Percentiles rank a stretch among this genome's conserved stretches.
Conservation (phyloP, 805 yeast species). For the Yamadazyma takamatsuzukensis region DNA sequence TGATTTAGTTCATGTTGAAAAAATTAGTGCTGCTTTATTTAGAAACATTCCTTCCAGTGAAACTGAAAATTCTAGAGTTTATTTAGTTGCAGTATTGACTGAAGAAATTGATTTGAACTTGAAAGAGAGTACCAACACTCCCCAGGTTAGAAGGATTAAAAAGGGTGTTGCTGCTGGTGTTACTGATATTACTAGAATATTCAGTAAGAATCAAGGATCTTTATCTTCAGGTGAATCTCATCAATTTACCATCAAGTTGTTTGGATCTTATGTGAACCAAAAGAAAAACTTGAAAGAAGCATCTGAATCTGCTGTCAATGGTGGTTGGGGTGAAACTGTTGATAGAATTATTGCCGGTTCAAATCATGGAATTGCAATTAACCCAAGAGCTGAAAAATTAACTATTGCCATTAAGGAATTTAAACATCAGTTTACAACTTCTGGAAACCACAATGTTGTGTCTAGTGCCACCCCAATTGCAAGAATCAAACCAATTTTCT, state of each 20-base stretch:
- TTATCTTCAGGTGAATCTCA: conserved; percentile 61
- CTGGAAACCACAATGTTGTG: conserved; percentile 6
- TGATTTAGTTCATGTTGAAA: conserved; percentile 54
- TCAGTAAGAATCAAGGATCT: conserved; percentile 61
- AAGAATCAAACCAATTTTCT: conserved; percentile 61
- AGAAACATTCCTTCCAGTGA: conserved; percentile 69
- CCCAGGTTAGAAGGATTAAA: conserved; percentile 45
- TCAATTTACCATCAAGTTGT: conserved; percentile 67
- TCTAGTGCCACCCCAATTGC: conserved; percentile 52
- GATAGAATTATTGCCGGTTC: conserved; percentile 77
- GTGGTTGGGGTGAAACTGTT: conserved; percentile 88
- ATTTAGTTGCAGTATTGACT: conserved; percentile 70
- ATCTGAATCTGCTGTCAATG: conserved; percentile 20
- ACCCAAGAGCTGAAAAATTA: conserved; percentile 74
- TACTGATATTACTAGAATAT: conserved; percentile 75
- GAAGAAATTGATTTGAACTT: conserved; percentile 55
- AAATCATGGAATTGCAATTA: conserved; percentile 70
- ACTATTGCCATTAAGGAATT: conserved; percentile 72
- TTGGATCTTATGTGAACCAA: conserved; percentile 59
- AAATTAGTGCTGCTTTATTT: conserved; percentile 75
- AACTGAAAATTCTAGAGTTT: conserved; percentile 61
- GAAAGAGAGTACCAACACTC: conserved; percentile 23
- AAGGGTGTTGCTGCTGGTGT: conserved; percentile 89
- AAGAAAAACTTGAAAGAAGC: conserved; percentile 21
- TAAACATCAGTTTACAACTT: conserved; percentile 39